A percentile compares a stretch with the other conserved stretches of the same genome.
These are phyloP conservation scores for Wickerhamomyces canadensis DNA, from an alignment of 805 yeast genomes.

Conservation along the genomic window DNA sequence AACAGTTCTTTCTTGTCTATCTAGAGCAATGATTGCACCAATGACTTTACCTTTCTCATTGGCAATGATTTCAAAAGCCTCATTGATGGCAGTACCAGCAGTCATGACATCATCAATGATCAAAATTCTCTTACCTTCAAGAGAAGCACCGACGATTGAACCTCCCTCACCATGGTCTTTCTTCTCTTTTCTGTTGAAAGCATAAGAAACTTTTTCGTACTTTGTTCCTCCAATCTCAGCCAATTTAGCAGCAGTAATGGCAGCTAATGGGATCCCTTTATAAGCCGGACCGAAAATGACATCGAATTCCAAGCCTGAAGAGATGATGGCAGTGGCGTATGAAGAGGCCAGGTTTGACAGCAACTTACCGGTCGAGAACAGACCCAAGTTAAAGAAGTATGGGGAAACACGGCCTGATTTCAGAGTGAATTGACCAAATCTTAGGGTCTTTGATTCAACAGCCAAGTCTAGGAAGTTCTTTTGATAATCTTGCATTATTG, in stretches of 20 bases:
- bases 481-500: slow-evolving; percentile 40
- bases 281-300: slow-evolving; percentile 96
- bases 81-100: slow-evolving; percentile 97
- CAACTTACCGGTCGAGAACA: slow-evolving; percentile 74
- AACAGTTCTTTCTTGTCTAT: slow-evolving; percentile 85
- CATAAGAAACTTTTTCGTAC: slow-evolving; percentile 69
- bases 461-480: slow-evolving; percentile 75
- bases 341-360: slow-evolving; percentile 80
- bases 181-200: slow-evolving; percentile 95
- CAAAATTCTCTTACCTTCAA: slow-evolving; percentile 66
- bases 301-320: slow-evolving; percentile 78
- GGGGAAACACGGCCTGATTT: slow-evolving; percentile 95
- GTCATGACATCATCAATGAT: slow-evolving; percentile 97
- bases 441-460: slow-evolving; percentile 72
- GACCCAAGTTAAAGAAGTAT: slow-evolving; percentile 91
- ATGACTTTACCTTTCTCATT: slow-evolving; percentile 67
- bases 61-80: slow-evolving; percentile 77
- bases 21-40: slow-evolving; percentile 87
- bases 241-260: slow-evolving; percentile 85
- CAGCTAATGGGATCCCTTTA: slow-evolving; percentile 94
- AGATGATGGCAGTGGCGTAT: slow-evolving; percentile 83
- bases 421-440: slow-evolving; percentile 84
- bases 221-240: slow-evolving; percentile 85
- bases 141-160: slow-evolving; percentile 76
- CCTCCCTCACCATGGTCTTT: slow-evolving; percentile 99